Percentiles rank a stretch among this genome's conserved stretches.
Evolutionary conservation across 2,329 filamentous ascomycete genomes (phyloP).

Genomic region (Dothidotthia symphoricarpi): DNA sequence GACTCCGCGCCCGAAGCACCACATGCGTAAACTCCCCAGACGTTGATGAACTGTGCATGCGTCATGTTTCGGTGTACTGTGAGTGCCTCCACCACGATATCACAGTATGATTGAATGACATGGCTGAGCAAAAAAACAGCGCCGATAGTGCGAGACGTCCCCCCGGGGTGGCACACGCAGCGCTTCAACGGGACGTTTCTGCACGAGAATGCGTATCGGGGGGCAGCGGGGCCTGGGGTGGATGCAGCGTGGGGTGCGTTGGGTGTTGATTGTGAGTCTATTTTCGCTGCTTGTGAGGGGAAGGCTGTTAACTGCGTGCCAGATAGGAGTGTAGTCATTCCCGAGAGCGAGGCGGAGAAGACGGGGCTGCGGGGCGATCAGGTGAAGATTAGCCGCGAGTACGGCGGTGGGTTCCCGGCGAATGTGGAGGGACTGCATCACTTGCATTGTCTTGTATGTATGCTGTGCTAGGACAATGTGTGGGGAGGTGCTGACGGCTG

Average conservation of each 20-base stretch:
- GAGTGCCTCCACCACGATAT: constrained; percentile 1
- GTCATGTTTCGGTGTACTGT: constrained; percentile 35
- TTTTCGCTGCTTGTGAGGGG: not conserved
- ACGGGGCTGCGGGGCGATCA: constrained; percentile 56
- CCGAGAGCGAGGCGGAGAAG: constrained; percentile 48
- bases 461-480: not conserved
- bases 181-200: constrained; percentile 59
- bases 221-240: constrained; percentile 51
- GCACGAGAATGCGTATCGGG: constrained; percentile 55
- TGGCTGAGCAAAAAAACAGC: too few species aligned
- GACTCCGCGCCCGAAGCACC: constrained; percentile 11
- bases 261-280: constrained; percentile 51
- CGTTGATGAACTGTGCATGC: constrained; percentile 28
- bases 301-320: not conserved
- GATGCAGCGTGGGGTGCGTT: constrained; percentile 58
- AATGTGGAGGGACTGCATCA: constrained; percentile 59
- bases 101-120: too few species aligned
- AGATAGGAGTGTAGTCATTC: constrained; percentile 48
- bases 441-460: constrained; percentile 56
- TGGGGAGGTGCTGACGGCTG: constrained; percentile 9
- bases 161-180: constrained; percentile 43
- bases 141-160: constrained; percentile 42
- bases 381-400: constrained; percentile 55
- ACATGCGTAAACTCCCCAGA: constrained; percentile 14
- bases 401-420: constrained; percentile 60